Evolutionary conservation across 495 filamentous ascomycete genomes (phyloP).

Genomic region (Annulohypoxylon moriforme): DNA sequence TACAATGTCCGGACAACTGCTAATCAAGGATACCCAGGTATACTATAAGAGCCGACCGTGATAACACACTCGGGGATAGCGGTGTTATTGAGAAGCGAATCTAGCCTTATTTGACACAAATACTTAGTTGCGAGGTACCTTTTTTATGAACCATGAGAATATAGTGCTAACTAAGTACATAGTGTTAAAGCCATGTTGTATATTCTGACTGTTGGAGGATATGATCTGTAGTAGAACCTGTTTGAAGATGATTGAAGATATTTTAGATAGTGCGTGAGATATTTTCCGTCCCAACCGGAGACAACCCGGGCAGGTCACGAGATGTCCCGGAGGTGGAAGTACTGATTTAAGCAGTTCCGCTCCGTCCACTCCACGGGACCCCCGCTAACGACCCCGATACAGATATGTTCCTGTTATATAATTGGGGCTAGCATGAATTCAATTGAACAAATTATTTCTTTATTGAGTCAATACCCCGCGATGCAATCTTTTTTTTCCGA

Average conservation of each 20-base stretch:
- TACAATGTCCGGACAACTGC: no score
- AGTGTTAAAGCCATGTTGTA: background rate
- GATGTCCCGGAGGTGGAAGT: background rate
- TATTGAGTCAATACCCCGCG: conserved; percentile 33
- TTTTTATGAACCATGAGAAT: no score
- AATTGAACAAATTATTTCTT: conserved; percentile 22
- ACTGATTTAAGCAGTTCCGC: background rate
- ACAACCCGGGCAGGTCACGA: background rate
- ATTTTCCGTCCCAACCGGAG: no score
- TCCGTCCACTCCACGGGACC: background rate
- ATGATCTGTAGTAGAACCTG: background rate
- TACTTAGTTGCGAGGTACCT: no score
- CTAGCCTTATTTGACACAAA: no score
- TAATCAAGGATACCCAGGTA: no score
- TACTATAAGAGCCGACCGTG: no score
- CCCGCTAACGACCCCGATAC: conserved; percentile 1
- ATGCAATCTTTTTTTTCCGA: conserved; percentile 21
- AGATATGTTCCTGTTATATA: conserved; percentile 4
- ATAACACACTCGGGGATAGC: no score
- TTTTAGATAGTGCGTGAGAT: background rate
- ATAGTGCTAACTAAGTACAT: no score
- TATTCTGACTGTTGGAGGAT: background rate
- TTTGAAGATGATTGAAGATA: background rate
- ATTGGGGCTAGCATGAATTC: background rate
- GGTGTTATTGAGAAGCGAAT: no score